phyloP scores from a whole-genome alignment of 2,329 filamentous ascomycete species.

The Xylariaceae sp. region DNA sequence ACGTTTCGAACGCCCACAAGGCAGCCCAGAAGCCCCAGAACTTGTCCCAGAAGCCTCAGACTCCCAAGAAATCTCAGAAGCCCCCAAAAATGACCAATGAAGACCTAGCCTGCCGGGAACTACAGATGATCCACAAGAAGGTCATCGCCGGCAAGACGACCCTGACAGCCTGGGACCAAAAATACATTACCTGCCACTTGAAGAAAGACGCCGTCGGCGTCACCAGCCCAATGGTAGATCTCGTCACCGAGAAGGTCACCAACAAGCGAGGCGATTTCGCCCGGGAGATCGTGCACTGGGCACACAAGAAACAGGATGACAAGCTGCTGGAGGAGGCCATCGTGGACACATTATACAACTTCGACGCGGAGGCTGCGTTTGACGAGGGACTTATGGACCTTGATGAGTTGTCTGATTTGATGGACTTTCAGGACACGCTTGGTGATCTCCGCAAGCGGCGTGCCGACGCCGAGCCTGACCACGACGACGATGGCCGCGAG shows the following conservation, averaged over 20 bases:
- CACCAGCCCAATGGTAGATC: constrained; percentile 4
- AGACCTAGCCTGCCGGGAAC: neutral
- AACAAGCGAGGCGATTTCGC: constrained; percentile 9
- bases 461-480: neutral
- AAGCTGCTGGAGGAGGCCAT: constrained; percentile 1
- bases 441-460: neutral
- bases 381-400: constrained; percentile 13
- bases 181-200: constrained; percentile 6
- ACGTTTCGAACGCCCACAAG: too few relatives aligned
- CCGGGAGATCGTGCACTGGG: constrained; percentile 15
- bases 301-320: neutral
- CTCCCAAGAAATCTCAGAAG: neutral
- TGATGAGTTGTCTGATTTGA: constrained; percentile 15
- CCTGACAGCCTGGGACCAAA: constrained; percentile 10
- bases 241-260: constrained; percentile 10
- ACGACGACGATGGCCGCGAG: neutral
- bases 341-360: neutral
- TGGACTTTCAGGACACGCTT: constrained; percentile 16
- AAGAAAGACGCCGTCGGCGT: neutral
- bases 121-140: constrained; percentile 5
- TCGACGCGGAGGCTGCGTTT: constrained; percentile 5
- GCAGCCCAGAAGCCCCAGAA: too few relatives aligned
- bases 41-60: too few relatives aligned
- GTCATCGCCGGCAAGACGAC: constrained; percentile 10
- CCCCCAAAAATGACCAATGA: neutral